Evolutionary conservation across 306 rosid genomes (phyloP), one percentile per base, ranked within the genome.

Genomic region (Senna tora): DNA sequence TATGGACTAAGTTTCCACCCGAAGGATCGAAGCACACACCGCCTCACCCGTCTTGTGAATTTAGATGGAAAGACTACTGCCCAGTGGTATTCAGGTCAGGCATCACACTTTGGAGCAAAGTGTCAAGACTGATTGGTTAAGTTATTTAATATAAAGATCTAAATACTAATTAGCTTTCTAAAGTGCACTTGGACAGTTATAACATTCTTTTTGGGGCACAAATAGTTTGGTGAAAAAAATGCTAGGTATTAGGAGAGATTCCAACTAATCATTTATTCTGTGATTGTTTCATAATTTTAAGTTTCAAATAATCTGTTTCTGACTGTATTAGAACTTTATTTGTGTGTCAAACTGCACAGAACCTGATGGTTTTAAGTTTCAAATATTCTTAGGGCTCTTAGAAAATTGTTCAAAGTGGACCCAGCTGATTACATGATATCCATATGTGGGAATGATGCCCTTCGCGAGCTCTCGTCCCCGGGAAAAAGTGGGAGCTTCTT

Each of bases 401-500:
- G 99, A 85, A 94, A 91, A 75, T 80, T 94, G 81, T 94, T 94
- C 77, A 86, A 89, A 80, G 99, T 94, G 32, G 99, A 94, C 49
- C 87, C 97, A 15, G 99, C 99, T n/a, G 99, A 94, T 80, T 94
- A 91, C 81, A 94, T 94, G 99, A 43, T 94, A 66, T 94, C 99
- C 5, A 84, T 94, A 73, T 94, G 99, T 22, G 99, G 99, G 36
- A 81, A 91, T 69, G 96, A 91, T 2, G 99, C 99, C 16, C 95
- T 94, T 34, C 75, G 99, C 16, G 97, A 91, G 72, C 99, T 94
- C 46, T 89, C 97, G 7, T 91, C 99, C 30, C 99, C 99, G 10
- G 99, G 99, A 54, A 94, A 94, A 84, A 91, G 97, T 50, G 97
- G 99, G 79, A 94, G 99, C 78, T 94, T 94, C 78, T 94, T 94